A percentile compares a stretch with the other conserved stretches of the same genome.
Evolutionary conservation across 331 rosid species (phyloP).

Genomic region (Stylosanthes scabra): DNA sequence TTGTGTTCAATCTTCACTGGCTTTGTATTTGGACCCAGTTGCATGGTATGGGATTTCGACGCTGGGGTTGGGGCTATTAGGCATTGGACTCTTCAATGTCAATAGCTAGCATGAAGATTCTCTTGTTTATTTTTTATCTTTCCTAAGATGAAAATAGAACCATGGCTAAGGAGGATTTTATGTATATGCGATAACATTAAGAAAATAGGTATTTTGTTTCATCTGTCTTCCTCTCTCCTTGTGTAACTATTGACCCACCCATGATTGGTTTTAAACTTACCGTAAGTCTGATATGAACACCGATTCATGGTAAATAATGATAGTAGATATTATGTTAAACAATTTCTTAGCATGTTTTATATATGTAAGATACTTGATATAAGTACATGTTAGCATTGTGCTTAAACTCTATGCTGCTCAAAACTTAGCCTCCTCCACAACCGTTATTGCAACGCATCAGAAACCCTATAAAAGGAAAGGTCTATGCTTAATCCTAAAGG

Average conservation of each 20-base stretch:
- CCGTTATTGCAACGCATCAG: conserved; percentile 7
- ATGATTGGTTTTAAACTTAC: no score
- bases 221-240: neutral
- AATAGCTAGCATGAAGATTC: no score
- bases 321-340: neutral
- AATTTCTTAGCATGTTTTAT: neutral
- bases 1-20: conserved; percentile 1
- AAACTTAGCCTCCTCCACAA: neutral
- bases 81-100: no score
- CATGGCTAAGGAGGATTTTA: conserved; percentile 1
- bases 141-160: conserved; percentile 10
- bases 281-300: neutral
- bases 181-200: neutral
- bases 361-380: neutral
- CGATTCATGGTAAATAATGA: neutral
- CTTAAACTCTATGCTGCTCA: neutral
- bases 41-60: no score
- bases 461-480: neutral
- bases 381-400: neutral
- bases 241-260: neutral
- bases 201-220: no score
- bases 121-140: no score
- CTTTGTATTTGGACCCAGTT: neutral
- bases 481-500: neutral
- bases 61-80: no score